A percentile compares a stretch with the other conserved stretches of the same genome.
phyloP scores from a whole-genome alignment of 306 rosid species.

The Styphnolobium japonicum region DNA sequence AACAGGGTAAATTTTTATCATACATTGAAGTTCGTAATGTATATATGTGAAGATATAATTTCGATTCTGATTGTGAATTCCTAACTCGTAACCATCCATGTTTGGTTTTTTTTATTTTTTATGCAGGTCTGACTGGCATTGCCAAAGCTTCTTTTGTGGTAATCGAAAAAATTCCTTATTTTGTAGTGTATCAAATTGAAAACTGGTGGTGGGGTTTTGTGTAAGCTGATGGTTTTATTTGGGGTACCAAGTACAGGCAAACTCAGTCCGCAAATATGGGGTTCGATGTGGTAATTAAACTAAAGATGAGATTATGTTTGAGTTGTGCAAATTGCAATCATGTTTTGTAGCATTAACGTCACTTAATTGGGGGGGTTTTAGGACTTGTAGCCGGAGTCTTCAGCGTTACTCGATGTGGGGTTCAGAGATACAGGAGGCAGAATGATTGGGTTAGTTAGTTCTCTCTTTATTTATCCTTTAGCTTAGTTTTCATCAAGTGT shows the following conservation, averaged over 20 bases:
- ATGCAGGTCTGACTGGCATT: constrained; percentile 64
- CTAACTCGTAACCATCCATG: not conserved
- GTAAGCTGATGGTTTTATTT: constrained; percentile 22
- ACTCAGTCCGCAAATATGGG: constrained; percentile 42
- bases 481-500: not conserved
- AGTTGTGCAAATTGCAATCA: not conserved
- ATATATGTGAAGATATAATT: not conserved
- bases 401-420: constrained; percentile 59
- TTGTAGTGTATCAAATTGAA: not conserved
- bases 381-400: constrained; percentile 73
- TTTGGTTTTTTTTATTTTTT: not conserved
- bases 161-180: not conserved
- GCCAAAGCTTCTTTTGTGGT: constrained; percentile 74
- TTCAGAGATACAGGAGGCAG: constrained; percentile 54
- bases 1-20: constrained; percentile 36
- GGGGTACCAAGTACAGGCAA: constrained; percentile 52
- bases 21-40: not conserved
- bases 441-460: constrained; percentile 75
- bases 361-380: constrained; percentile 27
- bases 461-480: not conserved
- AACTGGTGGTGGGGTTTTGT: constrained; percentile 10
- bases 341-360: constrained; percentile 27
- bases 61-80: not conserved
- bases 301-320: not conserved
- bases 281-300: constrained; percentile 64